A percentile compares a stretch with the other conserved stretches of the same genome.
phyloP scores from a whole-genome alignment of 495 filamentous ascomycete species.

The Usnea hakonensis region DNA sequence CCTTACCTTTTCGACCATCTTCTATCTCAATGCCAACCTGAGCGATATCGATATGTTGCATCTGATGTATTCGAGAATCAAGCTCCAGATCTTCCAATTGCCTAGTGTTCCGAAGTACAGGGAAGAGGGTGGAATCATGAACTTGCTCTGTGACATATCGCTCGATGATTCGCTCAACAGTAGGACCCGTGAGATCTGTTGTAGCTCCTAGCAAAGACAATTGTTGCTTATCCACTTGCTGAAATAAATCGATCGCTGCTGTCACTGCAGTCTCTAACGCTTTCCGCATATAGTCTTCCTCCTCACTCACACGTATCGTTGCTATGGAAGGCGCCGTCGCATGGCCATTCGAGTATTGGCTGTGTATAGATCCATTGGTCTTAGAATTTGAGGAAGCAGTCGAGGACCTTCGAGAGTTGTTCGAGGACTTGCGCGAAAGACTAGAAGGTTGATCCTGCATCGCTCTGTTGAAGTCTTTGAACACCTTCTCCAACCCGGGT shows the following conservation, averaged over 20 bases:
- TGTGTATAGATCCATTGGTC: slow-evolving; percentile 24
- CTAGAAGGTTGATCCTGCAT: slow-evolving; percentile 79
- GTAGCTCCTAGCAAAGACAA: slow-evolving; percentile 84
- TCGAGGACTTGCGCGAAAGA: slow-evolving; percentile 51
- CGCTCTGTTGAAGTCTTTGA: slow-evolving; percentile 77
- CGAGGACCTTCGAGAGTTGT: slow-evolving; percentile 25
- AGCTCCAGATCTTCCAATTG: slow-evolving; percentile 81
- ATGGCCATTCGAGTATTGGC: slow-evolving; percentile 25
- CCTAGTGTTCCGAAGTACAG: slow-evolving; percentile 69
- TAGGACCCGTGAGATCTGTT: slow-evolving; percentile 84
- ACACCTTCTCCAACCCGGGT: slow-evolving; percentile 78
- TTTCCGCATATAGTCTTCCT: slow-evolving; percentile 78
- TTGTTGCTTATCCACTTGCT: slow-evolving; percentile 91
- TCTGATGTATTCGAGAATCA: slow-evolving; percentile 81
- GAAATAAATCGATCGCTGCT: slow-evolving; percentile 89
- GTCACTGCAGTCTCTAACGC: slow-evolving; percentile 87
- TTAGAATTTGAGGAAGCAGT: slow-evolving; percentile 17
- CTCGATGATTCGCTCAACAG: slow-evolving; percentile 90
- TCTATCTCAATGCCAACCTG: slow-evolving; percentile 85
- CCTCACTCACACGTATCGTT: slow-evolving; percentile 60
- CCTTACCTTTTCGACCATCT: slow-evolving; percentile 60
- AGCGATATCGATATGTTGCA: slow-evolving; percentile 88
- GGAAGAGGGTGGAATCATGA: slow-evolving; percentile 78
- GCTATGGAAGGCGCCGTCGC: slow-evolving; percentile 39
- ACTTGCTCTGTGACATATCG: slow-evolving; percentile 91